Evolutionary conservation across 768 basidiomycete genomes (phyloP), one percentile per base, ranked within the genome.

Genomic region (Mycena metata): DNA sequence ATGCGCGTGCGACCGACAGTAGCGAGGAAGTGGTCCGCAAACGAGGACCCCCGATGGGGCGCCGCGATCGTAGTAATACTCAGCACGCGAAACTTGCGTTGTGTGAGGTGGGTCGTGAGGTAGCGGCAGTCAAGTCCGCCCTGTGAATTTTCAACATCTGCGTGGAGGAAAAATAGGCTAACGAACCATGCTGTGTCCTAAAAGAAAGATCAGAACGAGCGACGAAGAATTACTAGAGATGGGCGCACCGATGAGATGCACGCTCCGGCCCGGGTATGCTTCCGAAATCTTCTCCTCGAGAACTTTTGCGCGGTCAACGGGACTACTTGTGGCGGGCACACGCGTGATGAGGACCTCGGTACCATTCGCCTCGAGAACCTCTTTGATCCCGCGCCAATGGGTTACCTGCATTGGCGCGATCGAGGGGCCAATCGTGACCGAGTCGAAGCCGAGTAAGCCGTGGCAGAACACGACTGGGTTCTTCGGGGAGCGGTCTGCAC

Each of bases 301-400:
- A 15, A 96, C 96, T 72, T 90, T 90, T 2, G 98, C 98, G 60
- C 98, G 86, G 71, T 98, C 94, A 56, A 91, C 82, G 17, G 96
- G 93, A 23, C 92, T 92, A 73, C 93, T 94, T 2, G 95, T 97
- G 0, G 96, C 96, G 1, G 98, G 96, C 0, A 99, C 96, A 16
- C 95, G 89, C 0, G 96, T 96, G 74, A 98, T 93, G 73, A 99
- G 87, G 41, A 98, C 93, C 76, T 99, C 92, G 15, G 87, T 88
- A 19, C 95, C 96, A 75, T 93, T 96, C 42, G 92, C 86, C 74
- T 96, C 91, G 9, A 99, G 84, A 19, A 93, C 96, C 76, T 98
- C 95, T 75, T 93, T 91, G 70, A 99, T 97, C 9, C 98, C 98
- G 42, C 97, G 88, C 98, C 98, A 99, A 78, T 99, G 96, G 2